Base-by-base conservation (phyloP, 2,329 filamentous ascomycete genomes). In the Dothideomycetes sp. region DNA sequence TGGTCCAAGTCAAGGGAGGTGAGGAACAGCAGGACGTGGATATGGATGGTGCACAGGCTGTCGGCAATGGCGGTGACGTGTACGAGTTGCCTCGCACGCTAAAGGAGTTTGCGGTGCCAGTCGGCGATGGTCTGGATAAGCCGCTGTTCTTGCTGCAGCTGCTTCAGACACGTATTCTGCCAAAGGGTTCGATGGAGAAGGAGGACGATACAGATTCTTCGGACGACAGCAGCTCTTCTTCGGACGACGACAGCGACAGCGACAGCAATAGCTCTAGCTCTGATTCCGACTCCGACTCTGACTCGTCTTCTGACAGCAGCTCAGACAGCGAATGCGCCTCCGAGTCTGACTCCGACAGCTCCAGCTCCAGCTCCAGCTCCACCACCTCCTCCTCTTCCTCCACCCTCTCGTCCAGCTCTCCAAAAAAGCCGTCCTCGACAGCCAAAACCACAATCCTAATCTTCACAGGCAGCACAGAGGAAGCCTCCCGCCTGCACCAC, bases 381-480 rank as follows among this genome's bases (percentile, higher is more conserved):
- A 33, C 31, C 8, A 30, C 35, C 8, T 11, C 15, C n/a, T 12
- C 12, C 11, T 19, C 10, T 12, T 36, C 41, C 11, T 11, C 16
- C 14, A 27, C 7, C 35, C n/a, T 16, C 5, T 30, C 17, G n/a
- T 34, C 36, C 9, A 32, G 36, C 5, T 30, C 38, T 34, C 31
- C 15, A 7, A 34, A 19, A 24, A 36, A 14, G 36, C 43, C 34
- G 35, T 39, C 10, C 30, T 24, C 37, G 19, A 40, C 19, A 34
- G 16, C 15, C 15, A 19, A 14, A 30, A 40, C 29, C 19, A 36
- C 24, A 33, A 32, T 43, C 9, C 70, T 96, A 27, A 78, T 96
- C 48, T 96, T 96, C 58, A 88, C 87, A 34, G 86, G 86, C 51
- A 93, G 84, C 42, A 94, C 89, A 56, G 87, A 94, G 58, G 77